These are phyloP conservation scores for Ceratocystis huliohia DNA, from an alignment of 2,329 filamentous ascomycete genomes.

Conservation along the genomic window DNA sequence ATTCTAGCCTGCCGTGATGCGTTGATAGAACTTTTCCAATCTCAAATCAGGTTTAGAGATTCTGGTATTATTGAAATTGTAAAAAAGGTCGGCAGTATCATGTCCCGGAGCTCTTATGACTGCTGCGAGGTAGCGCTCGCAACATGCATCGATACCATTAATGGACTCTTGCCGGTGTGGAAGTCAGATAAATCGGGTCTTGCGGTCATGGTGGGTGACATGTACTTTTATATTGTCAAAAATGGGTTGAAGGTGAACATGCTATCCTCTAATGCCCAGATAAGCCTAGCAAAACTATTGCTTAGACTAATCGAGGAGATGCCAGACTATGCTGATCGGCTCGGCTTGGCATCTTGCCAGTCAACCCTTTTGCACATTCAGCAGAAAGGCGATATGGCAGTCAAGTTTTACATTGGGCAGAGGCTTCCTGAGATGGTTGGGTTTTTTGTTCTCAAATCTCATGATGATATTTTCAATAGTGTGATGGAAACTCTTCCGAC, in stretches of 20 bases:
- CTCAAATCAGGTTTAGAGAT: constrained; percentile 39
- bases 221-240: constrained; percentile 68
- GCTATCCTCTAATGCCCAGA: constrained; percentile 56
- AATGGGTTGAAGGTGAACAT: constrained; percentile 53
- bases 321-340: constrained; percentile 50
- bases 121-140: constrained; percentile 62
- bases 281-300: constrained; percentile 54
- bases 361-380: constrained; percentile 67
- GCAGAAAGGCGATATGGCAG: constrained; percentile 48
- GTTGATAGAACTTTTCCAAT: constrained; percentile 40
- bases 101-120: constrained; percentile 48
- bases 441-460: constrained; percentile 66
- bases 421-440: constrained; percentile 63
- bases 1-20: constrained; percentile 40
- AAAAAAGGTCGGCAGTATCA: constrained; percentile 38
- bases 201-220: constrained; percentile 53
- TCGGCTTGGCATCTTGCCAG: constrained; percentile 46
- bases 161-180: constrained; percentile 53
- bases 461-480: constrained; percentile 75
- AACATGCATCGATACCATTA: constrained; percentile 55
- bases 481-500: constrained; percentile 67
- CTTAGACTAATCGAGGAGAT: constrained; percentile 55
- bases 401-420: constrained; percentile 64
- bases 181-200: constrained; percentile 45
- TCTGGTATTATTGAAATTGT: constrained; percentile 38